Evolutionary conservation across 495 filamentous ascomycete species (phyloP).

Genomic region (Talaromyces adpressus): DNA sequence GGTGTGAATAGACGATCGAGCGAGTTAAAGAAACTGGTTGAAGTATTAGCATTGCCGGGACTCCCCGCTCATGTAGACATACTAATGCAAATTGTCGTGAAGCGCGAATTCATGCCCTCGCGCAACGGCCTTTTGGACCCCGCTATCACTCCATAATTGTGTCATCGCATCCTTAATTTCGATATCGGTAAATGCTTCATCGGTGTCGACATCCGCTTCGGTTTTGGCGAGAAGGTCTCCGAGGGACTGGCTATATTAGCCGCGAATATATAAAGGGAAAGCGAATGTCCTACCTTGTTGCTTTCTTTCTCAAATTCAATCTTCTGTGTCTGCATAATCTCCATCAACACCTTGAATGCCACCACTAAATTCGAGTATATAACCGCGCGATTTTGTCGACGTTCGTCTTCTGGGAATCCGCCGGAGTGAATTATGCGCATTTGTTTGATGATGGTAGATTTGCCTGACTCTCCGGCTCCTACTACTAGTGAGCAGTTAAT

Average conservation of each 20-base stretch:
- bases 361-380: slow-evolving; percentile 90
- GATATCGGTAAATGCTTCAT: slow-evolving; percentile 60
- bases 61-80: slow-evolving; percentile 24
- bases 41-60: slow-evolving; percentile 8
- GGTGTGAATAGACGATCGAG: slow-evolving; percentile 83
- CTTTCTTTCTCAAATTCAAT: slow-evolving; percentile 69
- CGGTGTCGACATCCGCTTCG: slow-evolving; percentile 69
- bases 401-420: slow-evolving; percentile 86
- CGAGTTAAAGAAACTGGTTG: slow-evolving; percentile 75
- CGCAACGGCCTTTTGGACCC: slow-evolving; percentile 77
- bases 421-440: slow-evolving; percentile 97
- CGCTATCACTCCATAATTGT: slow-evolving; percentile 73
- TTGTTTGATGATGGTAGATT: slow-evolving; percentile 97
- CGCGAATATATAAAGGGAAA: too few species aligned
- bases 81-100: slow-evolving; percentile 94
- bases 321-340: slow-evolving; percentile 84
- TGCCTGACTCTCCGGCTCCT: slow-evolving; percentile 97
- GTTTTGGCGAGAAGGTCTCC: slow-evolving; percentile 28
- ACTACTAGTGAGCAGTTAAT: neutral
- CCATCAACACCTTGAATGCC: slow-evolving; percentile 81
- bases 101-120: slow-evolving; percentile 95
- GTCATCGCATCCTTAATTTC: slow-evolving; percentile 71
- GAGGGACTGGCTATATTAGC: slow-evolving; percentile 18
- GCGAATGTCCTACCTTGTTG: slow-evolving; percentile 53
- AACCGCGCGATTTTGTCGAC: slow-evolving; percentile 86